A percentile compares a stretch with the other conserved stretches of the same genome.
phyloP scores from a whole-genome alignment of 768 basidiomycete genomes.

The Hypholoma fasciculare region DNA sequence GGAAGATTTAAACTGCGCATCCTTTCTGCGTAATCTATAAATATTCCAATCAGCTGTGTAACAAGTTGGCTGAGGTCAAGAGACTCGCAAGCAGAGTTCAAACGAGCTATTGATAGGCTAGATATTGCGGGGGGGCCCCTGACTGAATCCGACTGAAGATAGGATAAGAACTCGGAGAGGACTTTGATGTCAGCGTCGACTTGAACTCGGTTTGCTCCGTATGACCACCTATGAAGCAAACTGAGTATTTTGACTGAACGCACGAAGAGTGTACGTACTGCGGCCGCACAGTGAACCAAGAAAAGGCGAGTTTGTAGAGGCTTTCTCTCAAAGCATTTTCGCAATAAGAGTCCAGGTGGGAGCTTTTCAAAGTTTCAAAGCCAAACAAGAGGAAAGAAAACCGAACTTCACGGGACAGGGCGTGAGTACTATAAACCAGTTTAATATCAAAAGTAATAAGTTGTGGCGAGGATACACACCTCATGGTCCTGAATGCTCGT shows the following conservation, averaged over 20 bases:
- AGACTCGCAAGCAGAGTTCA: constrained; percentile 40
- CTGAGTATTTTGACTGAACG: background rate
- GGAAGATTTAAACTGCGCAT: constrained; percentile 73
- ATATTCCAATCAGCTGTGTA: background rate
- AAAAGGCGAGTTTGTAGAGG: constrained; percentile 79
- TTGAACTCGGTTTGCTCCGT: constrained; percentile 91
- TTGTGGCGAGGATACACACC: constrained; percentile 45
- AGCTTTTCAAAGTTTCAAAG: constrained; percentile 89
- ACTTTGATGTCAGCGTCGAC: constrained; percentile 87
- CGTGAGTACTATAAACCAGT: constrained; percentile 68
- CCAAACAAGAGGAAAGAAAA: constrained; percentile 93
- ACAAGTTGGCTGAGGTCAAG: background rate
- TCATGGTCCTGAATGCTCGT: constrained; percentile 66
- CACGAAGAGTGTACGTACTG: constrained; percentile 58
- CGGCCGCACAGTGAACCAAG: constrained; percentile 93
- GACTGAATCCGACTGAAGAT: constrained; percentile 73
- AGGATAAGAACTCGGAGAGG: constrained; percentile 78
- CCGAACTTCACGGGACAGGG: constrained; percentile 85
- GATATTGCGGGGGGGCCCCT: constrained; percentile 59
- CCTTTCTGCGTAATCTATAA: constrained; percentile 53
- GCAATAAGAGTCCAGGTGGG: constrained; percentile 78
- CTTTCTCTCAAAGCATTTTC: constrained; percentile 75
- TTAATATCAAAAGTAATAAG: background rate
- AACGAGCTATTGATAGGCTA: constrained; percentile 58
- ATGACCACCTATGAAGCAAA: constrained; percentile 77